A percentile compares a stretch with the other conserved stretches of the same genome.
These are phyloP conservation scores for Globomyces sp. DNA, from an alignment of 371 early-diverging fungal species.

Conservation along the genomic window DNA sequence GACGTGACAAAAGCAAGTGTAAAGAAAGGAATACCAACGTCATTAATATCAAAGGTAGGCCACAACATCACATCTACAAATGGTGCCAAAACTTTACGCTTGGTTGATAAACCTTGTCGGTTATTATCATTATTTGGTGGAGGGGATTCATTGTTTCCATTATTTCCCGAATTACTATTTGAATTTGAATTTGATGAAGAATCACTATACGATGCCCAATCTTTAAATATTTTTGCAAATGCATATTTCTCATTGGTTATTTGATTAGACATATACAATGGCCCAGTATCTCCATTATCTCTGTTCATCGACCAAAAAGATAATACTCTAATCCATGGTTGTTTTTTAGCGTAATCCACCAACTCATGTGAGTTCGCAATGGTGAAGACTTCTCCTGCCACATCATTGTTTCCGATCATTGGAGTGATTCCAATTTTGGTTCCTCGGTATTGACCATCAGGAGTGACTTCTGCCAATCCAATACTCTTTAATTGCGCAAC, in stretches of 20 bases:
- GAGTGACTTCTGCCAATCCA: background rate
- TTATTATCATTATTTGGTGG: background rate
- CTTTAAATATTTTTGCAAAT: slow-evolving; percentile 13
- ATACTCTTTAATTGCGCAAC: slow-evolving; percentile 19
- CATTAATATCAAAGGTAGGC: slow-evolving; percentile 18
- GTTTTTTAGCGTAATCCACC: slow-evolving; percentile 24
- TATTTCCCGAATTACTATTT: background rate
- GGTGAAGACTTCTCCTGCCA: slow-evolving; percentile 30
- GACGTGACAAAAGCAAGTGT: slow-evolving; percentile 33
- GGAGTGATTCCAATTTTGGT: slow-evolving; percentile 37
- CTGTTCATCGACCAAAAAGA: slow-evolving; percentile 37
- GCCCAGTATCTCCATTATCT: slow-evolving; percentile 24
- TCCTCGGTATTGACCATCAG: slow-evolving; percentile 10
- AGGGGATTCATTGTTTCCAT: background rate
- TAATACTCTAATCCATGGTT: slow-evolving; percentile 24
- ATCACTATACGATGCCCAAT: background rate
- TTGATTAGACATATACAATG: slow-evolving; percentile 7
- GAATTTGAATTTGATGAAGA: background rate
- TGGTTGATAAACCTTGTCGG: background rate
- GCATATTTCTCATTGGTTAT: slow-evolving; percentile 1
- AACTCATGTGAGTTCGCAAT: slow-evolving; percentile 30
- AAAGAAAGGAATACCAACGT: slow-evolving; percentile 25
- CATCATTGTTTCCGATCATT: slow-evolving; percentile 49
- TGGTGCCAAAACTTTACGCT: slow-evolving; percentile 29
- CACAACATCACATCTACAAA: slow-evolving; percentile 28